phyloP scores from a whole-genome alignment of 352 stramenopile genomes.

The Lagenidium giganteum region DNA sequence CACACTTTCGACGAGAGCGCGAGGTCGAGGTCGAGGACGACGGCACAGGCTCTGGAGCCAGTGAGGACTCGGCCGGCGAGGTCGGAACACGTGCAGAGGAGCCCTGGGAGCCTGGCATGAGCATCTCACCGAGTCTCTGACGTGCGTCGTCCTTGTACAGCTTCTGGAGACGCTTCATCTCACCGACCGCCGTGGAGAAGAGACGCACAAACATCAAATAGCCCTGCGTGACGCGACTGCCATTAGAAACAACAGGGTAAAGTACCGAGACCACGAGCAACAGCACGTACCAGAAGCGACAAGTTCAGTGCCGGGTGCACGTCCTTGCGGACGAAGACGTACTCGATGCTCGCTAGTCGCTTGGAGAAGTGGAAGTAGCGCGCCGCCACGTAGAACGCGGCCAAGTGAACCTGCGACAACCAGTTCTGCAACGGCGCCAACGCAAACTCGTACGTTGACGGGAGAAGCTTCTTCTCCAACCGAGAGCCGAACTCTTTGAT shows the following conservation, averaged over 20 bases:
- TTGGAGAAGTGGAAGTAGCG: slow-evolving; percentile 68
- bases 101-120: background rate
- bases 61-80: background rate
- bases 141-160: slow-evolving; percentile 42
- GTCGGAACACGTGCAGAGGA: slow-evolving; percentile 25
- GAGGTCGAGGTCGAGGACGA: slow-evolving; percentile 20
- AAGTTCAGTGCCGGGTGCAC: slow-evolving; percentile 52
- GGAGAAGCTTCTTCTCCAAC: slow-evolving; percentile 43
- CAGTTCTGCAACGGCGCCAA: slow-evolving; percentile 40
- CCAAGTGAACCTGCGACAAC: slow-evolving; percentile 51
- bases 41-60: slow-evolving; percentile 13
- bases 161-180: slow-evolving; percentile 44
- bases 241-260: background rate
- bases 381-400: slow-evolving; percentile 74
- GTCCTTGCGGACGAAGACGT: slow-evolving; percentile 74
- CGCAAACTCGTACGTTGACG: slow-evolving; percentile 55
- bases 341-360: slow-evolving; percentile 60
- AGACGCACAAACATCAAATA: slow-evolving; percentile 78
- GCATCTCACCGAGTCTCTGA: slow-evolving; percentile 21
- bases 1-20: slow-evolving; percentile 61
- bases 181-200: slow-evolving; percentile 34
- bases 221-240: slow-evolving; percentile 34
- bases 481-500: slow-evolving; percentile 28
- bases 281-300: slow-evolving; percentile 49
- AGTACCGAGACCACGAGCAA: background rate